Evolutionary conservation across 2,329 filamentous ascomycete species (phyloP), one percentile per base, ranked within the genome.

Genomic region (Ophiostoma pallidulum): DNA sequence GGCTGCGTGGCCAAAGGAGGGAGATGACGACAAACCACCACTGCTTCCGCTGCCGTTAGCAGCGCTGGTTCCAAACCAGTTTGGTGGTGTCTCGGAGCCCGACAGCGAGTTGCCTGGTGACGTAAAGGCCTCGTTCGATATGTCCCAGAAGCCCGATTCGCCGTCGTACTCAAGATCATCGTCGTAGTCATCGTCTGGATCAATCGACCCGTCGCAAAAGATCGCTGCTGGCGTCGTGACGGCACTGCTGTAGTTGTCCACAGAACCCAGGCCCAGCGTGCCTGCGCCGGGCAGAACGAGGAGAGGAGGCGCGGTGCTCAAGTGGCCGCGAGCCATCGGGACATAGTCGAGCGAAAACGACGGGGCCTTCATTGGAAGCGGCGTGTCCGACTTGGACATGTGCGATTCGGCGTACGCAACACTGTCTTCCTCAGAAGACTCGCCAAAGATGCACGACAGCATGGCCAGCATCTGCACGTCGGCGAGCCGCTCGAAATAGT

Each of bases 381-480:
- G 80, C 22, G 76, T 81, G 54, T 82, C 75, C 6, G 77, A 71
- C 47, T 78, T 73, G 0, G 74, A 70, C 44, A 80, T 65, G 48
- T 71, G 71, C 2, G 73, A 72, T 53, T 78, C 77, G 14, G 72
- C 70, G 54, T 80, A 79, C 4, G 77, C 74, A 20, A 78, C 68
- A 41, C 70, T 70, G 49, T 98, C 72, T 37, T 75, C 68, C 0
- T 73, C 66, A 12, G 72, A 69, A 0, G 78, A 71, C 43, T 84
- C 79, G 54, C 74, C 78, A 58, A 85, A 84, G 49, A 84, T 74
- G 60, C 81, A 84, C 2, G 80, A 81, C 24, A 85, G 68, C 78
- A 84, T 84, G 8, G 80, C 81, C 45, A 85, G 59, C 81, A 85
- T 85, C 60, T 85, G 81, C 12, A 83, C 65, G 51, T 85, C 80